Evolutionary conservation across 2,329 filamentous ascomycete species (phyloP), one percentile per base, ranked within the genome.

Genomic region (Aspergillus sp.): DNA sequence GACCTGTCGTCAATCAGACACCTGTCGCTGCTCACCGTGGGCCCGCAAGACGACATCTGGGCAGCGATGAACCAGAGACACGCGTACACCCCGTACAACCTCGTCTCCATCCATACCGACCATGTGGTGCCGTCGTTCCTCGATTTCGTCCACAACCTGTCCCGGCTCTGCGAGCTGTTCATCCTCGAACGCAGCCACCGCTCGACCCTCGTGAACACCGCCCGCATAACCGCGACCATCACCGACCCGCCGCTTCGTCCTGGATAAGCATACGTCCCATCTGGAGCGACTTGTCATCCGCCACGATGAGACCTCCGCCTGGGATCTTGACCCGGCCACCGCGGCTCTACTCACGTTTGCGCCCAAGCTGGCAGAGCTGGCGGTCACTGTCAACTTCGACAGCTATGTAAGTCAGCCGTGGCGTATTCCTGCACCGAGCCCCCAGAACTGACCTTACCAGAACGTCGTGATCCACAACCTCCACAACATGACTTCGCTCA

Each of bases 1-100:
- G 82, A 87, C 58, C 60, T 87, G 3, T 73, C 72, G n/a, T 72
- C 73, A 3, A 71, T 88, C n/a, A 78, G 72, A 57, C 76, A 75
- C 44, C 71, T 88, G 16, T 84, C 82, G 1, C 72, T 88, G 20
- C 76, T 88, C 43, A 85, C 84, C 55, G 83, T 87, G 16, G 85
- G 85, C 1, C 73, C 79, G 4, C 85, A 88, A 63, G 75, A 75
- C 24, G 72, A 78, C 0, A 79, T 87, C 55, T 88, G 85, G 85
- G 71, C 74, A 1, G 67, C 81, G 50, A 67, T 87, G 69, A 75
- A 16, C 81, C 78, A 57, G 76, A 84, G 59, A 83, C 45, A 85
- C 63, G 13, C 75, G 75, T 47, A 60, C 72, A 1, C 67, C 73
- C 8, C 77, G 80, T 0, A 19, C 69, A 87, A 78, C 0, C 66